These are phyloP conservation scores for Chaetomiaceae sp. DNA, from an alignment of 2,329 filamentous ascomycete species.

Conservation along the genomic window DNA sequence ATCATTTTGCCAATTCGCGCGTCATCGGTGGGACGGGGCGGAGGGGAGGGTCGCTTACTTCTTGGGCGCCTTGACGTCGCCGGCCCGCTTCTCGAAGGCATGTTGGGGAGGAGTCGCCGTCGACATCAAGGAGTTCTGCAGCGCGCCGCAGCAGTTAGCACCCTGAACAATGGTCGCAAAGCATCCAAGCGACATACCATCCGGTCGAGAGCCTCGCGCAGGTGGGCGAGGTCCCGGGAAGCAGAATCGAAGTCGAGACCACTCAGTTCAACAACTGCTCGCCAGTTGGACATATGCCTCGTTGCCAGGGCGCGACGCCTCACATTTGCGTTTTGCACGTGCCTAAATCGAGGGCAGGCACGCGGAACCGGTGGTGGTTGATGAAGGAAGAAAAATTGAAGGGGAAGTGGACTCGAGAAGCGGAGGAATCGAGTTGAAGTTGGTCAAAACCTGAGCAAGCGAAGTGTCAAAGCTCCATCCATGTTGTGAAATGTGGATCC, in stretches of 20 bases:
- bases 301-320: constrained; percentile 11
- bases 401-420: constrained; percentile 16
- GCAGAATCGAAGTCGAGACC: constrained; percentile 23
- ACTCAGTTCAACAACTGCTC: constrained; percentile 21
- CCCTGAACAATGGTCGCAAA: not conserved
- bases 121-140: constrained; percentile 66
- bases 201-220: constrained; percentile 25
- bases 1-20: constrained; percentile 51
- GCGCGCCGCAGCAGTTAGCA: constrained; percentile 10
- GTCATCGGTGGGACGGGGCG: constrained; percentile 11
- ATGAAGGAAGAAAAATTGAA: constrained; percentile 13
- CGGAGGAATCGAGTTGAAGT: constrained; percentile 8
- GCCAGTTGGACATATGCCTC: constrained; percentile 30
- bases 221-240: constrained; percentile 26
- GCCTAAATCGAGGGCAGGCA: constrained; percentile 10
- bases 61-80: constrained; percentile 82
- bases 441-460: constrained; percentile 13
- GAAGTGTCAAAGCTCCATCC: constrained; percentile 18
- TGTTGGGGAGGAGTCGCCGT: constrained; percentile 67
- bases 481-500: not conserved
- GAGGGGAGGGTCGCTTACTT: constrained; percentile 57
- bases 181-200: constrained; percentile 24
- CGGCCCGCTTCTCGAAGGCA: constrained; percentile 74
- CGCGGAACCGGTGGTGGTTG: constrained; percentile 7
- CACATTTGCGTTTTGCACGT: constrained; percentile 25